Base-by-base conservation (phyloP, 208 protist species). In the Porcisia hertigi region DNA sequence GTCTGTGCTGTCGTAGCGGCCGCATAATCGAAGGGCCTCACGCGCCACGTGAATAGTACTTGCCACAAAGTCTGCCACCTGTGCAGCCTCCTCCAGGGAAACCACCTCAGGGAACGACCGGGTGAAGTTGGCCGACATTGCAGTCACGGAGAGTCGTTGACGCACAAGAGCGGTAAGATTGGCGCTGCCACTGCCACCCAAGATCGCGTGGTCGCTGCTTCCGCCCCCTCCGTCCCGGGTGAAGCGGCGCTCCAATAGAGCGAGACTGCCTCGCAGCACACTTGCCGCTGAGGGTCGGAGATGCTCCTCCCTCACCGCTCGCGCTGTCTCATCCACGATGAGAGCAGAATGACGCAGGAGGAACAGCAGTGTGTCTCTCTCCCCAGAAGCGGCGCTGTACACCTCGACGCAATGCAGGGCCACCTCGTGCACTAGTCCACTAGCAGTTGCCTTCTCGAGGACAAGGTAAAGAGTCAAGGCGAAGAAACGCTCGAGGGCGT, bases 381-480 rank as follows among this genome's bases (percentile, higher is more conserved):
- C 76, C 1, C 74, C 70, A 20, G 81, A 87, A 25, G 91, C 89
- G 2, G 62, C 54, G 39, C 80, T 81, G 69, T 92, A 87, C 58
- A 65, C 76, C 36, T 85, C 78, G 58, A 94, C 60, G 72, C 84
- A 89, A 41, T 66, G 73, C 71, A 93, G 74, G 3, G 93, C 93
- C 3, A 82, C 78, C 69, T 91, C 87, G 55, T 85, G 87, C 47
- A 96, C 90, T 14, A 87, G 65, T 14, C 86, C 82, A 25, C 81
- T 57, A 18, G 78, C 73, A n/a, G 91, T 75, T 11, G 89, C 92
- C 84, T 97, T 97, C 75, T 97, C 91, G 73, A 97, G 75, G 34
- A 97, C 86, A n/a, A 93, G 77, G 69, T 96, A 97, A n/a, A 96
- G 72, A 8, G 88, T 87, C 57, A 96, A 78, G 4, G 92, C 76